A percentile compares a stretch with the other conserved stretches of the same genome.
These are phyloP conservation scores for Cladosporium sp. DNA, from an alignment of 2,329 filamentous ascomycete genomes.

Conservation along the genomic window DNA sequence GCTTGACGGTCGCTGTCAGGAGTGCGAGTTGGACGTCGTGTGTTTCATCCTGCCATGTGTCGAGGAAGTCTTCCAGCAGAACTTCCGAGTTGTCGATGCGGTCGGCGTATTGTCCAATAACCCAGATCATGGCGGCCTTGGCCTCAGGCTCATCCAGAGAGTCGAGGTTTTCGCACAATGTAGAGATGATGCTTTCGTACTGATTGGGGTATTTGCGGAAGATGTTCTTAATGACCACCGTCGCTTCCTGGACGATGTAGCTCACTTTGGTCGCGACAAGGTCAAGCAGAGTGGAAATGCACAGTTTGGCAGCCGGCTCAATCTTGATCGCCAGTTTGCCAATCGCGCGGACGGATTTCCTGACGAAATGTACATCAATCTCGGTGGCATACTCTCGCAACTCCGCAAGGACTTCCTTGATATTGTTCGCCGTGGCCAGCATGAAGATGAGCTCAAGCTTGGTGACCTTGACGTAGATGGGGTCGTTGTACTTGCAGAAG, in stretches of 20 bases:
- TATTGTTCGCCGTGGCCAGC: conserved; percentile 93
- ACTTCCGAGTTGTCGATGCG: conserved; percentile 96
- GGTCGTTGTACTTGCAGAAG: conserved; percentile 99
- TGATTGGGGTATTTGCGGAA: conserved; percentile 99
- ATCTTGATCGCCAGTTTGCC: conserved; percentile 99
- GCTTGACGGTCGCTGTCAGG: conserved; percentile 92
- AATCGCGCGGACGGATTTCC: conserved; percentile 94
- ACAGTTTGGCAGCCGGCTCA: conserved; percentile 82
- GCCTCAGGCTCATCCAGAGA: conserved; percentile 96
- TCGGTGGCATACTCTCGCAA: conserved; percentile 94
- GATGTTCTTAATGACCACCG: conserved; percentile 97
- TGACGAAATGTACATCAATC: conserved; percentile 97
- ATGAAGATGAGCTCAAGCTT: conserved; percentile 99
- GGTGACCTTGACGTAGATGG: conserved; percentile 98
- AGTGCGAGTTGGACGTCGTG: conserved; percentile 94
- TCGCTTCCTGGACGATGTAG: conserved; percentile 98
- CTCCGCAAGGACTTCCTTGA: conserved; percentile 90
- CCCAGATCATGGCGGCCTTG: conserved; percentile 98
- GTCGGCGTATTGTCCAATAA: conserved; percentile 96
- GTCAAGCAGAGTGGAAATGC: conserved; percentile 88
- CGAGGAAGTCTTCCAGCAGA: conserved; percentile 89
- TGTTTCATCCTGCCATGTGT: conserved; percentile 88
- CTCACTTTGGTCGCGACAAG: conserved; percentile 97
- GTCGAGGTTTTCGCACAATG: conserved; percentile 92
- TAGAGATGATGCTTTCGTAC: conserved; percentile 96